A percentile compares a stretch with the other conserved stretches of the same genome.
Conservation (phyloP, 192 early-diverging fungal genomes). For the Coemansia sp. region DNA sequence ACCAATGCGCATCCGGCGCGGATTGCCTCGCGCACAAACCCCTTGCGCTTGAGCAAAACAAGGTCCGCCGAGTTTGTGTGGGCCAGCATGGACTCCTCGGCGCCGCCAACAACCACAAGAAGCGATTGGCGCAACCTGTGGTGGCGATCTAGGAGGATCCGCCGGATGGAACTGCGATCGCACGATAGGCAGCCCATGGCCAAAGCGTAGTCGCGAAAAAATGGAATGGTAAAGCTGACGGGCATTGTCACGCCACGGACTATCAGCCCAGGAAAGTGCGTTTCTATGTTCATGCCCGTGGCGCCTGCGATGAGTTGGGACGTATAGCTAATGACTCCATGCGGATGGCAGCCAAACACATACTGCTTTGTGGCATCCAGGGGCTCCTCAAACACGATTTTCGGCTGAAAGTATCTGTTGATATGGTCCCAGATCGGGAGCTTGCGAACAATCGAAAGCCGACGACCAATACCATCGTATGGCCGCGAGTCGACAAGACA, state of each 20-base stretch:
- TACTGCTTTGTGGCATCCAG: constrained; percentile 85
- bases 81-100: constrained; percentile 78
- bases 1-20: constrained; percentile 78
- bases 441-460: constrained; percentile 54
- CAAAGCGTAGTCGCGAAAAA: constrained; percentile 85
- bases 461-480: constrained; percentile 75
- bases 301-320: constrained; percentile 83
- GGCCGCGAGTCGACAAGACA: constrained; percentile 74
- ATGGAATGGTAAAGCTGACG: constrained; percentile 81
- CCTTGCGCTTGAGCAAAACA: constrained; percentile 76
- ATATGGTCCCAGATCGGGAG: constrained; percentile 76
- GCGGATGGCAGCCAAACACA: constrained; percentile 91
- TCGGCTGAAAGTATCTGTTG: constrained; percentile 78
- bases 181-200: constrained; percentile 79
- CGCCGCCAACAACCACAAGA: constrained; percentile 92
- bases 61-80: constrained; percentile 67
- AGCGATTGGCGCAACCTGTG: constrained; percentile 48
- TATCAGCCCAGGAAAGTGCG: constrained; percentile 78
- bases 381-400: constrained; percentile 78
- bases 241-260: constrained; percentile 80
- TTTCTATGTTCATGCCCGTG: constrained; percentile 75
- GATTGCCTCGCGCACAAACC: constrained; percentile 91
- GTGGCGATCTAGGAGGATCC: constrained; percentile 74
- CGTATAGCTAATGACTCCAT: constrained; percentile 85
- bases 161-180: constrained; percentile 72